A percentile compares a stretch with the other conserved stretches of the same genome.
Evolutionary conservation across 31 red algal species (phyloP).

Genomic region (Odonthalia washingtoniensis): DNA sequence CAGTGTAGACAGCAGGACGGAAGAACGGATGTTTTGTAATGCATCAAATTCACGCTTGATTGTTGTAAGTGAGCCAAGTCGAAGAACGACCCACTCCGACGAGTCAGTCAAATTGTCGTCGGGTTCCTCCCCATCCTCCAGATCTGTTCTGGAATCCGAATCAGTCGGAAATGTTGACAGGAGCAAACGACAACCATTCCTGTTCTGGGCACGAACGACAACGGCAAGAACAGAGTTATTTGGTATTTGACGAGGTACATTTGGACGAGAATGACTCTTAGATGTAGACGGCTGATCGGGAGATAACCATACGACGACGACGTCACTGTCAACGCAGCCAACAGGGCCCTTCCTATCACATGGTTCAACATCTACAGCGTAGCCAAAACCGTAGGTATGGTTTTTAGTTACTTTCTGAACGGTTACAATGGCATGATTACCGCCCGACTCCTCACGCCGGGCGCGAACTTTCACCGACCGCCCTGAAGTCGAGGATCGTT

Average conservation of each 20-base stretch:
- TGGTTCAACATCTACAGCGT: conserved; percentile 60
- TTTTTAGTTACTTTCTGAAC: conserved; percentile 57
- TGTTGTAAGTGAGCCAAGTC: conserved; percentile 72
- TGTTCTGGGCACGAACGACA: conserved; percentile 33
- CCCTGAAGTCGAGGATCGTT: conserved; percentile 42
- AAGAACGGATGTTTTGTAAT: conserved; percentile 58
- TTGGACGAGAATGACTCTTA: conserved; percentile 13
- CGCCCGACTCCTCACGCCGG: conserved; percentile 54
- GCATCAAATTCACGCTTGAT: conserved; percentile 80
- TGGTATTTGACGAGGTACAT: conserved; percentile 53
- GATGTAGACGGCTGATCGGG: neutral
- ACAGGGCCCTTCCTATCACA: conserved; percentile 62
- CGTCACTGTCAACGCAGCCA: conserved; percentile 74
- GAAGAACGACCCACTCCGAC: conserved; percentile 52
- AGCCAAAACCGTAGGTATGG: conserved; percentile 48
- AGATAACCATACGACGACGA: conserved; percentile 61
- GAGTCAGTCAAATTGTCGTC: conserved; percentile 17
- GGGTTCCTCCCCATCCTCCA: conserved; percentile 52
- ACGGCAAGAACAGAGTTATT: conserved; percentile 48
- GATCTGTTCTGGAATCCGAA: conserved; percentile 17
- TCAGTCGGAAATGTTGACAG: conserved; percentile 59
- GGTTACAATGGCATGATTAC: conserved; percentile 44
- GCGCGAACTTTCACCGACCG: conserved; percentile 66
- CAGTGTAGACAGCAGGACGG: conserved; percentile 48
- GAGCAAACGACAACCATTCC: conserved; percentile 54